Conservation (phyloP, 139 green algal genomes). For the Chlamydomonas eustigma region DNA sequence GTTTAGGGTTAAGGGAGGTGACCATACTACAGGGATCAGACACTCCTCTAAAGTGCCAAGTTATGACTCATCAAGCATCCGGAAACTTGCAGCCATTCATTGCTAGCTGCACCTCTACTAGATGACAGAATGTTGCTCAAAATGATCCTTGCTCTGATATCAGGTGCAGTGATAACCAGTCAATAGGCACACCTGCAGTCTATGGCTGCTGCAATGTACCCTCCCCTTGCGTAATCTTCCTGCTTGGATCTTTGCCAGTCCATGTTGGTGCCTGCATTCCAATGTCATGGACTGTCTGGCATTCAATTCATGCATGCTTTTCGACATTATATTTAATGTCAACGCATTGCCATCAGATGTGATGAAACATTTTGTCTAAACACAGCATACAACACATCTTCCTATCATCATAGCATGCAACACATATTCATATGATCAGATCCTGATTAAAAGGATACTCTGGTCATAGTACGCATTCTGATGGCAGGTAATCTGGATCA, state of each 20-base stretch:
- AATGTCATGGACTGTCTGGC: neutral
- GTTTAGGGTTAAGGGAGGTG: too few relatives aligned
- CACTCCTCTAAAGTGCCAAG: too few relatives aligned
- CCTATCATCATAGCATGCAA: neutral
- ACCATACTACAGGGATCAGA: too few relatives aligned
- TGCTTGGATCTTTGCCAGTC: constrained; percentile 26
- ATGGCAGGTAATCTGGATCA: neutral
- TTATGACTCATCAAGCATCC: too few relatives aligned
- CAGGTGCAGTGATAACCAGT: too few relatives aligned
- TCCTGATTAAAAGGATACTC: too few relatives aligned
- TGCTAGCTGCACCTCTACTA: too few relatives aligned
- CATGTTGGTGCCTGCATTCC: constrained; percentile 29
- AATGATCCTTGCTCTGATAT: too few relatives aligned
- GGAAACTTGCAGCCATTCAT: too few relatives aligned
- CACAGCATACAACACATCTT: neutral
- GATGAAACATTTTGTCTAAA: neutral
- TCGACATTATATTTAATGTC: neutral
- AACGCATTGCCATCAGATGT: neutral
- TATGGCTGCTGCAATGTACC: constrained; percentile 53
- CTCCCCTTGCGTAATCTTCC: constrained; percentile 35
- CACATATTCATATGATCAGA: too few relatives aligned
- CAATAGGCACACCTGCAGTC: constrained; percentile 46
- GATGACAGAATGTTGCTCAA: too few relatives aligned
- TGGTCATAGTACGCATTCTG: too few relatives aligned
- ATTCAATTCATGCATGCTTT: neutral